phyloP scores from a whole-genome alignment of 805 yeast species.

The Yarrowia yakushimensis region DNA sequence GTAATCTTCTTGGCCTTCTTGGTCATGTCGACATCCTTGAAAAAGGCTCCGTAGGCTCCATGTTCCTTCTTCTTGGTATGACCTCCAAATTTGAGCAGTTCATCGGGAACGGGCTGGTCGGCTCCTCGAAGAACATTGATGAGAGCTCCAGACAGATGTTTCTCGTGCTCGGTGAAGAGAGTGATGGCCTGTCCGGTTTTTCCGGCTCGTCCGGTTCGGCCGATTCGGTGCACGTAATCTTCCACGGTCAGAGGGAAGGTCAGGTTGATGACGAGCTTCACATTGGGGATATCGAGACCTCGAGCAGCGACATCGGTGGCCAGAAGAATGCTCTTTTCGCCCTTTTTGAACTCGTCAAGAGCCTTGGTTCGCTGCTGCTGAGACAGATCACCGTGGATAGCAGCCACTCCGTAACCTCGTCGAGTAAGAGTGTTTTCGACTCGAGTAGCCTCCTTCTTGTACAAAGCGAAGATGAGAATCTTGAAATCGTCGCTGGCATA shows the following conservation, averaged over 20 bases:
- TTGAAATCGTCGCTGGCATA: constrained; percentile 69
- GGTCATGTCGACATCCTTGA: constrained; percentile 82
- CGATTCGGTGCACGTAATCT: constrained; percentile 95
- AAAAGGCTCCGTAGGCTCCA: constrained; percentile 97
- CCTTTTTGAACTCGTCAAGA: constrained; percentile 76
- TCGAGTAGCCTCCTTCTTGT: constrained; percentile 94
- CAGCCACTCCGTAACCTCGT: constrained; percentile 79
- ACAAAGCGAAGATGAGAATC: constrained; percentile 85
- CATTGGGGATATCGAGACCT: constrained; percentile 97
- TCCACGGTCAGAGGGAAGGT: constrained; percentile 96
- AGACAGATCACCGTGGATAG: constrained; percentile 92
- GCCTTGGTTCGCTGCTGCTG: constrained; percentile 92
- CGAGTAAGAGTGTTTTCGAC: constrained; percentile 71
- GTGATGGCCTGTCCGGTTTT: constrained; percentile 93
- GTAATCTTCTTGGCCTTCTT: constrained; percentile 85
- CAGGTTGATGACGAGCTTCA: constrained; percentile 87
- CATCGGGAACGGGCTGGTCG: constrained; percentile 93
- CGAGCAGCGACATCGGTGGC: constrained; percentile 99
- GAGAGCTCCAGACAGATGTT: constrained; percentile 91
- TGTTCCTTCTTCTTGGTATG: constrained; percentile 98
- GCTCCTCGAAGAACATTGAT: constrained; percentile 92
- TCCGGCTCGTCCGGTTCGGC: constrained; percentile 98
- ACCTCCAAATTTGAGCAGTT: constrained; percentile 89
- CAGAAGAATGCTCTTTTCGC: constrained; percentile 67
- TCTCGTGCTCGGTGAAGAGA: constrained; percentile 92